phyloP scores from a whole-genome alignment of 2,329 filamentous ascomycete species.

The Cladosporium sp. region DNA sequence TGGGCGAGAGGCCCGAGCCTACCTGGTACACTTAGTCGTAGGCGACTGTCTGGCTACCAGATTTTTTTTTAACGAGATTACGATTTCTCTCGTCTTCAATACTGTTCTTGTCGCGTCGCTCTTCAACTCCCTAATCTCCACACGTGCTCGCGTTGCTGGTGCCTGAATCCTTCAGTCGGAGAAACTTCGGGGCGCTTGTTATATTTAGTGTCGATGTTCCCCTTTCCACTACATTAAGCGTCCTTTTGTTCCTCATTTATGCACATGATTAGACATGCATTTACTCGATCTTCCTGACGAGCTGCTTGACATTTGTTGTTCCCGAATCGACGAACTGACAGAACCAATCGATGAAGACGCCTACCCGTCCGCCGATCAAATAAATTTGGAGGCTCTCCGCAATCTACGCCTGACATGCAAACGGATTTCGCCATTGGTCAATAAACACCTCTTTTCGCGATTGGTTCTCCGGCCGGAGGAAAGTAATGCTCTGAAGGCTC shows the following conservation, averaged over 20 bases:
- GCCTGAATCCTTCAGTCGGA: neutral
- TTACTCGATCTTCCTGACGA: neutral
- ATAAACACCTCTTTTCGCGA: neutral
- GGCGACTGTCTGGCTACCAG: neutral
- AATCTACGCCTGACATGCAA: constrained; percentile 8
- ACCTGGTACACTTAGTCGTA: constrained; percentile 60
- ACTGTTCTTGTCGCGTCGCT: neutral
- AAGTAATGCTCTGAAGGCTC: neutral
- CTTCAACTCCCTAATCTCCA: neutral
- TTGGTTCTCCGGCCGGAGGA: neutral
- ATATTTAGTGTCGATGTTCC: neutral
- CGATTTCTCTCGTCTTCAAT: neutral
- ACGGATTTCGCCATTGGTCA: neutral
- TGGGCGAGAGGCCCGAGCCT: constrained; percentile 58
- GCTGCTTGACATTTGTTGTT: neutral
- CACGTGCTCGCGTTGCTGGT: neutral
- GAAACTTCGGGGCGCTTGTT: neutral
- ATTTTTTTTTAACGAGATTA: neutral
- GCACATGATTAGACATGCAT: neutral
- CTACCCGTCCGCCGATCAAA: neutral
- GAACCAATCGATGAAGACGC: neutral
- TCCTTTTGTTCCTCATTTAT: neutral
- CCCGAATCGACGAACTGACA: neutral
- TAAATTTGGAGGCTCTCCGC: neutral
- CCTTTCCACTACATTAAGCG: neutral